Evolutionary conservation across 169 alveolate species (phyloP), one percentile per base, ranked within the genome.

Genomic region (Eimeria sp.): DNA sequence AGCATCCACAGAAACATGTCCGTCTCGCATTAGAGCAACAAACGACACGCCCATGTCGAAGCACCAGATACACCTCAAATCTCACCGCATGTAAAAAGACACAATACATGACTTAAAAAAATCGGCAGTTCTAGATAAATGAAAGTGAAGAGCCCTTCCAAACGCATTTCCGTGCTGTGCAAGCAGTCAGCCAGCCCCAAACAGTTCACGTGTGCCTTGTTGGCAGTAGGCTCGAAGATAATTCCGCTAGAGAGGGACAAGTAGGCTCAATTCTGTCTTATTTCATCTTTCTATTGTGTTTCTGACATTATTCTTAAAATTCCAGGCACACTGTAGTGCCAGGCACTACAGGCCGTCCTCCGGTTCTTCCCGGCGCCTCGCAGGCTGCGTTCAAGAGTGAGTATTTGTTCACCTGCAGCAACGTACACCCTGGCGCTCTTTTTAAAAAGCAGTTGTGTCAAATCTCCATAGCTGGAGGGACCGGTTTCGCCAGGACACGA

Each of bases 361-460:
- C 88, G 65, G 91, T 58, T 83, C 54, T 76, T 83, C 76, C 91
- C 49, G 70, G 75, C 91, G 72, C 76, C 91, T 83, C 91, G 91
- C 73, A 58, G 91, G 75, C 91, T 57, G 91, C 45, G 57, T 57
- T 83, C 47, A 54, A 54, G 73, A 83, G 91, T 83, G 67, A 57
- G 91, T 83, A 51, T n/a, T 83, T n/a, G 54, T 30, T 6, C 18
- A 5, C 65, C 45, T 45, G 45, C n/a, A 25, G 25, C 88, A 4
- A 25, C 10, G 43, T 51, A 43, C 88, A 47, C 61, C 22, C 43
- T 27, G 25, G 67, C 10, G 54, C n/a, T 4, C 88, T 13, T 25
- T 78, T 51, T 45, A 9, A 49, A 4, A 43, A 47, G 88, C 27
- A 27, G 49, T 78, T 34, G 88, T 25, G 67, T 43, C 65, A 6